phyloP scores from a whole-genome alignment of 2,329 filamentous ascomycete genomes.

The Knufia petricola region DNA sequence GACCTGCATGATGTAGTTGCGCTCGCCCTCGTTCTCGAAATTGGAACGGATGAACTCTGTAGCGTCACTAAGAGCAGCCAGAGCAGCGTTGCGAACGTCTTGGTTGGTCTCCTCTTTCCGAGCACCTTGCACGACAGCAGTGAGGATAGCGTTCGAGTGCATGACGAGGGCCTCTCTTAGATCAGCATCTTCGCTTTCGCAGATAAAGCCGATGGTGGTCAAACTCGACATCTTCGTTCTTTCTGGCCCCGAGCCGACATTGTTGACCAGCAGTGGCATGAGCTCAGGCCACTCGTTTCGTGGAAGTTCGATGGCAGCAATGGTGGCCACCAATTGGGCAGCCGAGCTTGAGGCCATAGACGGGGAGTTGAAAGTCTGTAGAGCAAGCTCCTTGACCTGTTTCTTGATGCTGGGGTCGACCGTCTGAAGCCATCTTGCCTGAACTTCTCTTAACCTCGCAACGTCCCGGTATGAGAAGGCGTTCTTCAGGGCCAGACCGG shows the following conservation, averaged over 20 bases:
- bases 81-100: constrained; percentile 86
- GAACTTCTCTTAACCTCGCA: constrained; percentile 75
- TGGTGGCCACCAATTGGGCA: constrained; percentile 89
- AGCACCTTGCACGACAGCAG: constrained; percentile 92
- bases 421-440: constrained; percentile 83
- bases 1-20: constrained; percentile 99
- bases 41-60: constrained; percentile 97
- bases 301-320: constrained; percentile 89
- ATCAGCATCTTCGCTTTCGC: constrained; percentile 85
- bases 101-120: constrained; percentile 88
- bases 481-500: constrained; percentile 95
- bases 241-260: constrained; percentile 76
- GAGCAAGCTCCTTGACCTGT: constrained; percentile 79
- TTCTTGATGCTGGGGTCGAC: constrained; percentile 73
- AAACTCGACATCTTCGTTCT: constrained; percentile 90
- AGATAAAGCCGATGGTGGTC: constrained; percentile 96
- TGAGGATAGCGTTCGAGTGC: constrained; percentile 96
- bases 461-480: constrained; percentile 91
- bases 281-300: constrained; percentile 88
- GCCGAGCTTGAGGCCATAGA: constrained; percentile 76
- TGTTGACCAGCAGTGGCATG: constrained; percentile 80
- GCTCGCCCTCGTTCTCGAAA: constrained; percentile 97
- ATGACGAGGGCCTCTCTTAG: constrained; percentile 68
- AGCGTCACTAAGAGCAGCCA: constrained; percentile 88
- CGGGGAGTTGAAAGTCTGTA: constrained; percentile 79